These are phyloP conservation scores for Dioscorea zingiberensis DNA, from an alignment of 106 monocot genomes.

Conservation along the genomic window DNA sequence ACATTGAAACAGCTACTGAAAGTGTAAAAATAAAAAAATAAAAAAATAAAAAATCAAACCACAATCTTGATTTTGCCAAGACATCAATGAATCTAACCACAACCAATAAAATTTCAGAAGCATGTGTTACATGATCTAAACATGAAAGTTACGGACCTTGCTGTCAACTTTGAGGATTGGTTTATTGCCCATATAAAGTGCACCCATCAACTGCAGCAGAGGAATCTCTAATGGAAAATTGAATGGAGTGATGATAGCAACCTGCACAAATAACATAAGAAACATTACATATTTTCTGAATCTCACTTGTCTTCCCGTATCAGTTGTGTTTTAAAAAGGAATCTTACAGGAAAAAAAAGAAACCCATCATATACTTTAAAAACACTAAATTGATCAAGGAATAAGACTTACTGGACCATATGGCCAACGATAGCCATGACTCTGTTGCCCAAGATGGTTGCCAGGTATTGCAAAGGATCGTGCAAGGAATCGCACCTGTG, in stretches of 20 bases:
- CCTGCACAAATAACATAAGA: constrained; percentile 32
- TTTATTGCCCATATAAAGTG: constrained; percentile 98
- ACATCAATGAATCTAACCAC: too few species aligned
- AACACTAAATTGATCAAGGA: not conserved
- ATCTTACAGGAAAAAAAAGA: too few species aligned
- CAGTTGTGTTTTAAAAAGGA: too few species aligned
- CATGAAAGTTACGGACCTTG: constrained; percentile 43
- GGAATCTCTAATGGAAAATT: constrained; percentile 98
- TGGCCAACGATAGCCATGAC: constrained; percentile 73
- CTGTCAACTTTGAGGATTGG: constrained; percentile 96
- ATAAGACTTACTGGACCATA: constrained; percentile 66
- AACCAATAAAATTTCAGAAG: too few species aligned
- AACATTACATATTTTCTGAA: not conserved
- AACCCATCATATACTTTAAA: too few species aligned
- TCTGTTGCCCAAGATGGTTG: constrained; percentile 74
- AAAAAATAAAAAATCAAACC: too few species aligned
- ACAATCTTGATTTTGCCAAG: too few species aligned
- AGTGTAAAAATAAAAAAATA: too few species aligned
- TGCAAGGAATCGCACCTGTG: constrained; percentile 69
- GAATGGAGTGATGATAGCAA: constrained; percentile 91
- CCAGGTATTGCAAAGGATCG: constrained; percentile 73
- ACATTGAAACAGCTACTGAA: too few species aligned
- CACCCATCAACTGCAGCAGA: constrained; percentile 90
- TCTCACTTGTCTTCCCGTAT: not conserved
- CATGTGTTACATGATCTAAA: too few species aligned